A percentile compares a stretch with the other conserved stretches of the same genome.
These are phyloP conservation scores for Saccharomycopsis sp. DNA, from an alignment of 805 yeast genomes.

Conservation along the genomic window DNA sequence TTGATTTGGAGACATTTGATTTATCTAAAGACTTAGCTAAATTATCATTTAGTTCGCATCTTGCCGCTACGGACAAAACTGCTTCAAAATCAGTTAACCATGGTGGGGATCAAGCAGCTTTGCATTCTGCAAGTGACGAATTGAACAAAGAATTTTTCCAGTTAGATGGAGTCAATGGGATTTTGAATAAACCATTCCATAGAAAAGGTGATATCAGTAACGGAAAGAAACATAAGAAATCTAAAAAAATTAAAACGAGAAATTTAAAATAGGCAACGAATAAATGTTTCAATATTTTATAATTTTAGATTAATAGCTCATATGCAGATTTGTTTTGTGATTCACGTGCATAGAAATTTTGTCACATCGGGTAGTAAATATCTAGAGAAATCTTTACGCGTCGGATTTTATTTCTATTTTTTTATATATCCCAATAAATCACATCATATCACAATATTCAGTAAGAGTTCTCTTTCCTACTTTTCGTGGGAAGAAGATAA, in stretches of 20 bases:
- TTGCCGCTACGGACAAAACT: slow-evolving; percentile 41
- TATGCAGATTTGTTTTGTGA: too few species aligned
- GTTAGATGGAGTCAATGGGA: slow-evolving; percentile 58
- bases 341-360: too few species aligned
- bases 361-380: too few species aligned
- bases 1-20: slow-evolving; percentile 47
- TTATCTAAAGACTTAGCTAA: slow-evolving; percentile 61
- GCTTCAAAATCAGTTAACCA: slow-evolving; percentile 49
- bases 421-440: too few species aligned
- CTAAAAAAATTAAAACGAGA: slow-evolving; percentile 39
- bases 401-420: too few species aligned
- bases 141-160: slow-evolving; percentile 82
- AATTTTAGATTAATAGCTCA: too few species aligned
- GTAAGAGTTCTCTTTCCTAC: too few species aligned
- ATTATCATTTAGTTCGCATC: slow-evolving; percentile 74
- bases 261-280: background rate
- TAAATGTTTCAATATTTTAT: too few species aligned
- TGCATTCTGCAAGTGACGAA: slow-evolving; percentile 72
- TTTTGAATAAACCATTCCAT: slow-evolving; percentile 69
- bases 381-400: too few species aligned
- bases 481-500: too few species aligned
- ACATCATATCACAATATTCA: too few species aligned
- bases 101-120: slow-evolving; percentile 80
- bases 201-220: slow-evolving; percentile 28
- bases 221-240: slow-evolving; percentile 61